These are phyloP conservation scores for Dichotomopilus funicola DNA, from an alignment of 2,329 filamentous ascomycete genomes.

Conservation along the genomic window DNA sequence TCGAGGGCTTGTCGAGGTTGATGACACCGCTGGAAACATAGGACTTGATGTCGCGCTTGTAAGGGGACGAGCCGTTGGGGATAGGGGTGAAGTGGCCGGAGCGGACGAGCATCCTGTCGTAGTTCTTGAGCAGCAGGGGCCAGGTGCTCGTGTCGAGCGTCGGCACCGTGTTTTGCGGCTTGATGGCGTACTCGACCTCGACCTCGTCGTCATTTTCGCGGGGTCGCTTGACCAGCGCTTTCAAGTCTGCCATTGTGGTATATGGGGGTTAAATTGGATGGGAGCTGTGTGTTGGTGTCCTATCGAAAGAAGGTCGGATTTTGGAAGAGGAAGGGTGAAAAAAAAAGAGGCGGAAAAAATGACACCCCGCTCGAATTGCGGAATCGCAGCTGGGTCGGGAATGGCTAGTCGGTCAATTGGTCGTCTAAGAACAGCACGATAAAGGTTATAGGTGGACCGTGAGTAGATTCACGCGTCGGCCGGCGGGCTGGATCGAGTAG, in stretches of 20 bases:
- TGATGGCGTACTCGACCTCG: constrained; percentile 64
- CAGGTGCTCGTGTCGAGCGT: constrained; percentile 79
- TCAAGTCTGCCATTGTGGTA: constrained; percentile 14
- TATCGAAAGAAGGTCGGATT: not conserved
- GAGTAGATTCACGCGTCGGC: constrained; percentile 18
- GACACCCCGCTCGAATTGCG: constrained; percentile 5
- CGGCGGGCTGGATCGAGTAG: constrained; percentile 18
- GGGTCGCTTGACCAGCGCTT: constrained; percentile 9
- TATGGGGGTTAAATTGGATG: no score
- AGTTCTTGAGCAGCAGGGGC: constrained; percentile 94
- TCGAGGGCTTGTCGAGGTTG: constrained; percentile 96
- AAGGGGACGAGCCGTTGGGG: constrained; percentile 80
- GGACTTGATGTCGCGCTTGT: constrained; percentile 91
- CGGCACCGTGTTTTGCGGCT: constrained; percentile 77
- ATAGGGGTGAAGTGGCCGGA: constrained; percentile 97
- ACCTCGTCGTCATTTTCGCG: constrained; percentile 46
- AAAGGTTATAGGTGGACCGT: constrained; percentile 17
- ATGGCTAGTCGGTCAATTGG: constrained; percentile 7
- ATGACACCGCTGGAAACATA: constrained; percentile 98
- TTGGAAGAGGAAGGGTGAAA: no score
- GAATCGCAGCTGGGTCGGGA: not conserved
- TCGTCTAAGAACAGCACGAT: not conserved
- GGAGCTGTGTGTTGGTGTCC: constrained; percentile 6
- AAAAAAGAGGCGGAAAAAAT: not conserved
- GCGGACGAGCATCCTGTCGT: constrained; percentile 83